Evolutionary conservation across 2,329 filamentous ascomycete species (phyloP), one percentile per base, ranked within the genome.

Genomic region (Diaporthe aspalathi): DNA sequence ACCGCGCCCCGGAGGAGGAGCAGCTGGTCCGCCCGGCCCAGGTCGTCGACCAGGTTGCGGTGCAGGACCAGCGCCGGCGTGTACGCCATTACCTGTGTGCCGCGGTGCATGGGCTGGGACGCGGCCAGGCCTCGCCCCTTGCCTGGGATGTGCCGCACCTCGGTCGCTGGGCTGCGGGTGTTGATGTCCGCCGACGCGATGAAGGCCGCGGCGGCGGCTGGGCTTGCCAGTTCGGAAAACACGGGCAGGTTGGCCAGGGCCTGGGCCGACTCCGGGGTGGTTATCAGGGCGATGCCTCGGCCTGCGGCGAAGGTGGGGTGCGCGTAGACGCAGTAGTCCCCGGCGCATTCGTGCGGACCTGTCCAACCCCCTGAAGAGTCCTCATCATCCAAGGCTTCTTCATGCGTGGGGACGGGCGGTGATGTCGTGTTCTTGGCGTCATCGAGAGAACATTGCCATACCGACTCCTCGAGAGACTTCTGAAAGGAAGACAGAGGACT

Each of bases 271-370:
- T 72, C 45, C 2, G 71, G 72, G 32, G 67, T 72, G 49, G 70
- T 74, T 20, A 75, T 68, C n/a, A 75, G 49, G 22, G 70, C 54
- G 47, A 75, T 56, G 16, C 73, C 74, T 1, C 68, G 66, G 47
- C 72, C 69, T n/a, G 50, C 53, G 27, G 71, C 71, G 57, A 75
- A 75, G 22, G 29, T 22, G 5, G 67, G 65, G 38, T 74, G 68
- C 3, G 73, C 52, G 54, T 74, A 75, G 32, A 74, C 73, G 50
- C 74, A 75, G 43, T 67, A 71, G 12, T 27, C 45, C 38, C 67
- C 73, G 11, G 70, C 73, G 68, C 74, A 75, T 9, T 67, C 22
- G 20, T 74, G 74, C 0, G 74, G 74, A 1, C 74, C 74, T 20
- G 50, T 56, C 74, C 74, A 75, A 4, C 70, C 67, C 11, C 67